Conservation (phyloP, 2,329 filamentous ascomycete genomes). For the Leptographium flavum region DNA sequence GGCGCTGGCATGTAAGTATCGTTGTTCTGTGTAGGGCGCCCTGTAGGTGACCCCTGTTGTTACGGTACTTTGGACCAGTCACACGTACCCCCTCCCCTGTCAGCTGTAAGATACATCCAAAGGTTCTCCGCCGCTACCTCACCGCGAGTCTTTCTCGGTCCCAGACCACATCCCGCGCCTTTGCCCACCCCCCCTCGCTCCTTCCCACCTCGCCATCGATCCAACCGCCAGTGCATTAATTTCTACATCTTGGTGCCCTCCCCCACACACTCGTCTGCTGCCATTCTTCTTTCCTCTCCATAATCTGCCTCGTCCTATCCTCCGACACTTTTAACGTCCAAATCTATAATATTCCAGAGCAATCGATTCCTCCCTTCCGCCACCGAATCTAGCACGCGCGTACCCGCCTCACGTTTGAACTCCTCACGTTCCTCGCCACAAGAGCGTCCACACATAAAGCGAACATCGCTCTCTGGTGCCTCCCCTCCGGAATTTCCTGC, state of each 20-base stretch:
- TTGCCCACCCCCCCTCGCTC: constrained; percentile 8
- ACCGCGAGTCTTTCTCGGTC: constrained; percentile 13
- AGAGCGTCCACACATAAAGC: not conserved
- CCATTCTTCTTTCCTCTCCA: constrained; percentile 3
- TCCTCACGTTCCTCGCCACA: not conserved
- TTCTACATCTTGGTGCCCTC: constrained; percentile 16
- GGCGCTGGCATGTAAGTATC: not conserved
- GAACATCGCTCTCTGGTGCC: not conserved
- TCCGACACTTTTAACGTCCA: not conserved
- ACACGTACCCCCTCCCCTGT: constrained; percentile 8
- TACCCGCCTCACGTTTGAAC: not conserved
- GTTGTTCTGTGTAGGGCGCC: not conserved
- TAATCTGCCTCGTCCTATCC: constrained; percentile 1
- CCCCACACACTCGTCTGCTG: constrained; percentile 10
- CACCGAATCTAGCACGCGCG: not conserved
- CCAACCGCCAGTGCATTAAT: constrained; percentile 11
- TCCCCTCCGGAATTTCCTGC: not conserved
- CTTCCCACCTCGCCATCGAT: constrained; percentile 9
- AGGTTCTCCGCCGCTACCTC: constrained; percentile 10
- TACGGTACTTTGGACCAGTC: not conserved
- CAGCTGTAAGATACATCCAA: constrained; percentile 8
- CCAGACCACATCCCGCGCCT: constrained; percentile 12
- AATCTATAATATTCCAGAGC: not conserved
- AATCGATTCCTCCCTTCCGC: not conserved
- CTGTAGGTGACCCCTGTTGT: not conserved